These are phyloP conservation scores for Lizonia empirigonia DNA, from an alignment of 2,329 filamentous ascomycete genomes.

Conservation along the genomic window DNA sequence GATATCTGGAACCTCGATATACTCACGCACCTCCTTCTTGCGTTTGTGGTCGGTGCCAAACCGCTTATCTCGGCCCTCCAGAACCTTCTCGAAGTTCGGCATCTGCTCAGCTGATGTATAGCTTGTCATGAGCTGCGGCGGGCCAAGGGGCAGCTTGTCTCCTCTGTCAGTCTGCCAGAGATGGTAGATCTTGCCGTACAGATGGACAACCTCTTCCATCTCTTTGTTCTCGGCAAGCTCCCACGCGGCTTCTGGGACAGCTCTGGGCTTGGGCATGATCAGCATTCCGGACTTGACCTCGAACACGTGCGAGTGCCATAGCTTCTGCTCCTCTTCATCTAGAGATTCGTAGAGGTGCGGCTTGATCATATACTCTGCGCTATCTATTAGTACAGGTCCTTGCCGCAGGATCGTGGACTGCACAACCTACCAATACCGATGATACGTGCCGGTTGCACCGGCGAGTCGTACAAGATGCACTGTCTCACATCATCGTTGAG, in stretches of 20 bases:
- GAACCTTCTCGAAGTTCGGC: conserved; percentile 50
- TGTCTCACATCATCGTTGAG: conserved; percentile 78
- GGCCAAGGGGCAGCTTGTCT: conserved; percentile 65
- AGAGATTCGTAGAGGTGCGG: conserved; percentile 70
- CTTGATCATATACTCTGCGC: conserved; percentile 79
- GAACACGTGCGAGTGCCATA: conserved; percentile 80
- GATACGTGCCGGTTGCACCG: conserved; percentile 69
- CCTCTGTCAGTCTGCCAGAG: conserved; percentile 84
- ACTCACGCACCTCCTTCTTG: conserved; percentile 60
- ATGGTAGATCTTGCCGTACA: conserved; percentile 87
- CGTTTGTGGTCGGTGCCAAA: conserved; percentile 58
- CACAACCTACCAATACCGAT: conserved; percentile 65
- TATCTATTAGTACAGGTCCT: not conserved
- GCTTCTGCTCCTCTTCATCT: conserved; percentile 67
- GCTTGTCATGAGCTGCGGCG: conserved; percentile 69
- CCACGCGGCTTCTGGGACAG: conserved; percentile 68
- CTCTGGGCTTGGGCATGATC: conserved; percentile 69
- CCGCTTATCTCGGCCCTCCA: conserved; percentile 60
- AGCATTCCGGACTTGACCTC: conserved; percentile 81
- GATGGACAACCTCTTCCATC: conserved; percentile 74
- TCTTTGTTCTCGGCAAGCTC: conserved; percentile 77
- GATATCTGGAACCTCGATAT: conserved; percentile 58
- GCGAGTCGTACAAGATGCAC: conserved; percentile 82
- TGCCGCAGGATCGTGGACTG: not conserved
- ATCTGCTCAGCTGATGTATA: conserved; percentile 60